phyloP scores from a whole-genome alignment of 2,329 filamentous ascomycete species.

The Cordyceps tenuipes region DNA sequence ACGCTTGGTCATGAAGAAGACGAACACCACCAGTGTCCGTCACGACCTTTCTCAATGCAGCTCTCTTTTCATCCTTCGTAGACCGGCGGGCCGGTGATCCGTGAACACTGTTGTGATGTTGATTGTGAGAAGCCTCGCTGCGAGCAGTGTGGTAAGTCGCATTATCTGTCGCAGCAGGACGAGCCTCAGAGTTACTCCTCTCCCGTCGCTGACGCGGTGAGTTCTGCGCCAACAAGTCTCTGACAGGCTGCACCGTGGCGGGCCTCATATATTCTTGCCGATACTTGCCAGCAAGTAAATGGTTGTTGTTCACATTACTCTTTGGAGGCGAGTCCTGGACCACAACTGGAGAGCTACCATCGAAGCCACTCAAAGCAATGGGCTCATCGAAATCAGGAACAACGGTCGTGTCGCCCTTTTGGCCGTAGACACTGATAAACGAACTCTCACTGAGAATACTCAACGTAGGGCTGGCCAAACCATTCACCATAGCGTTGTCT shows the following conservation, averaged over 20 bases:
- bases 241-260: slow-evolving; percentile 31
- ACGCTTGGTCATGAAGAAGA: slow-evolving; percentile 32
- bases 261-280: background rate
- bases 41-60: slow-evolving; percentile 38
- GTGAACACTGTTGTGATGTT: slow-evolving; percentile 13
- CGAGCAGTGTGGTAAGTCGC: background rate
- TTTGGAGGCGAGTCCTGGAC: slow-evolving; percentile 7
- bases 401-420: slow-evolving; percentile 25
- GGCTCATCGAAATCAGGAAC: slow-evolving; percentile 23
- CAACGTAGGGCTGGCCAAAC: slow-evolving; percentile 48
- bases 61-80: slow-evolving; percentile 39
- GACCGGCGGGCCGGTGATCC: slow-evolving; percentile 19
- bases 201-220: slow-evolving; percentile 46
- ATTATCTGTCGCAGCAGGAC: background rate
- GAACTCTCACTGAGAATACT: slow-evolving; percentile 62
- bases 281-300: background rate
- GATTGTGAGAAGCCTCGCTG: background rate
- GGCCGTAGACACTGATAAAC: slow-evolving; percentile 56
- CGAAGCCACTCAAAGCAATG: slow-evolving; percentile 21
- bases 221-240: slow-evolving; percentile 34
- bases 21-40: slow-evolving; percentile 37
- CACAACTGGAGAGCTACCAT: slow-evolving; percentile 12
- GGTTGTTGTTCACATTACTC: background rate
- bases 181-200: slow-evolving; percentile 25
- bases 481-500: slow-evolving; percentile 25